Evolutionary conservation across 1,284 basidiomycete genomes (phyloP).

Genomic region (Apiotrichum domesticum): DNA sequence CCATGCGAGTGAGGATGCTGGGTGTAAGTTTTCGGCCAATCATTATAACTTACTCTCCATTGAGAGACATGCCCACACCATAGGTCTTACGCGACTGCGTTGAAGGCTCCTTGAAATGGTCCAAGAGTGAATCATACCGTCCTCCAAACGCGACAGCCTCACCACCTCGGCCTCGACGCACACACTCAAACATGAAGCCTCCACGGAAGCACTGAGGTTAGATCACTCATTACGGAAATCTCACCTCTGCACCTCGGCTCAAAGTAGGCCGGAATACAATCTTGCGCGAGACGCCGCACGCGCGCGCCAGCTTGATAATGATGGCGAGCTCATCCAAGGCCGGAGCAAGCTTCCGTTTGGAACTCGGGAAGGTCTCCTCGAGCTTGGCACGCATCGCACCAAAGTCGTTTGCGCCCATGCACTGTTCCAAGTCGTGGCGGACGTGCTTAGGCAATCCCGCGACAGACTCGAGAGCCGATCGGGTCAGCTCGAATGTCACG

Average conservation of each 20-base stretch:
- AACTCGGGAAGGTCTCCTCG: conserved; percentile 27
- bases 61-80: conserved; percentile 53
- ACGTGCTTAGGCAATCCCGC: conserved; percentile 28
- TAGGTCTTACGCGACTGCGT: conserved; percentile 38
- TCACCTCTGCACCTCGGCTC: conserved; percentile 34
- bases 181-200: conserved; percentile 53
- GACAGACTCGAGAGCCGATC: conserved; percentile 24
- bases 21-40: background rate
- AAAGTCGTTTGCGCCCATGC: conserved; percentile 28
- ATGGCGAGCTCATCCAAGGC: conserved; percentile 47
- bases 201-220: conserved; percentile 48
- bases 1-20: conserved; percentile 48
- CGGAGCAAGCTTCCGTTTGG: conserved; percentile 26
- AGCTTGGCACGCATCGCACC: conserved; percentile 24
- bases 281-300: conserved; percentile 48
- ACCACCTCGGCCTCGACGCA: conserved; percentile 47
- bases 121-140: conserved; percentile 51
- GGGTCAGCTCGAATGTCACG: conserved; percentile 19
- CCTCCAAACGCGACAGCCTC: conserved; percentile 51
- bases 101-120: conserved; percentile 49
- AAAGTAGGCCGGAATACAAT: conserved; percentile 50
- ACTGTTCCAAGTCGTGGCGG: conserved; percentile 46
- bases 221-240: conserved; percentile 8
- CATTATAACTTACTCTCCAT: conserved; percentile 43
- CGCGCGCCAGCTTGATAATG: conserved; percentile 45